Percentiles rank a stretch among this genome's conserved stretches.
These are phyloP conservation scores for Vitis rotundifolia DNA, from an alignment of 164 flowering plant species.

Conservation along the genomic window DNA sequence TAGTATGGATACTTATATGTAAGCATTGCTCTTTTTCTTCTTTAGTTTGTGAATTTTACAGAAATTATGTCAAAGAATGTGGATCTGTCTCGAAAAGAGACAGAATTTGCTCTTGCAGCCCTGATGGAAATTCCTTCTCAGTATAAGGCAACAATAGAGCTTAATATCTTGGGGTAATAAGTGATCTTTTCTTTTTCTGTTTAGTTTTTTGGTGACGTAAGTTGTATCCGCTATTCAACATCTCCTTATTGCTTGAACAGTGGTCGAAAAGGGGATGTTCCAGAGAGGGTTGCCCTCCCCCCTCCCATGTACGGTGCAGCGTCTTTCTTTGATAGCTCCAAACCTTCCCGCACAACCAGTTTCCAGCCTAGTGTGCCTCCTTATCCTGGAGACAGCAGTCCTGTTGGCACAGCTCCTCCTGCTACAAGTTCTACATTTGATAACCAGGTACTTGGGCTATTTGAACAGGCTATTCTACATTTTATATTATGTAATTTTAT, in stretches of 20 bases:
- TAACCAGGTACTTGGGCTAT: conserved; percentile 40
- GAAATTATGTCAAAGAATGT: conserved; percentile 75
- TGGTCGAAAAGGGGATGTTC: conserved; percentile 38
- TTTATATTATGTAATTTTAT: background rate
- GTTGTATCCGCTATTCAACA: background rate
- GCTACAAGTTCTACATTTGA: conserved; percentile 52
- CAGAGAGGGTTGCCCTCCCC: conserved; percentile 72
- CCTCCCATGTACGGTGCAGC: conserved; percentile 54
- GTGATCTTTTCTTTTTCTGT: background rate
- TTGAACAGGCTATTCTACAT: background rate
- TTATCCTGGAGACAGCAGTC: conserved; percentile 22
- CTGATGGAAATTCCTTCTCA: conserved; percentile 91
- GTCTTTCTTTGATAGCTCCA: conserved; percentile 28
- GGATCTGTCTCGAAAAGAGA: conserved; percentile 54
- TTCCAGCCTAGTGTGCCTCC: conserved; percentile 46
- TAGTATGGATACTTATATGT: background rate
- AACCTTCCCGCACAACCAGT: conserved; percentile 43
- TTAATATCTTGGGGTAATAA: conserved; percentile 66
- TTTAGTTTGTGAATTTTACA: conserved; percentile 89
- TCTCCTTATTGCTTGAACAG: conserved; percentile 34
- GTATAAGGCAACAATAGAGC: conserved; percentile 83
- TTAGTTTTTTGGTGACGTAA: background rate
- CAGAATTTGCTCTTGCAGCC: conserved; percentile 87
- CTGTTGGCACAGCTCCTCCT: conserved; percentile 52
- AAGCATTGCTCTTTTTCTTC: conserved; percentile 6